Base-by-base conservation (phyloP, 352 stramenopile species). In the Blastocystis sp. region DNA sequence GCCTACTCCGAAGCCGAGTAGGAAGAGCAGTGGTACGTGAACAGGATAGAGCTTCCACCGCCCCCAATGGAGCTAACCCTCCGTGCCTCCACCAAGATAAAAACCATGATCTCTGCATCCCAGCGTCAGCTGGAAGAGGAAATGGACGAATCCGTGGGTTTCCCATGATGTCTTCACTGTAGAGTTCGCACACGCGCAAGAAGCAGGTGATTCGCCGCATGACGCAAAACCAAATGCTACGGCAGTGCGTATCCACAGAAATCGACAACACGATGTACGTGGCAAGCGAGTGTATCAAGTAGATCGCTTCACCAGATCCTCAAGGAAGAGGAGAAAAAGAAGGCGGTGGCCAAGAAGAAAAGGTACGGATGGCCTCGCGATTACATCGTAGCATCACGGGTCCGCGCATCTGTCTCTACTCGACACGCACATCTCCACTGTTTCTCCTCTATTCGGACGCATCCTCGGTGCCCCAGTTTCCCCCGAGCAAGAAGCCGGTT, bases 321-420 rank as follows among this genome's bases (percentile, higher is more conserved):
- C 14, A 61, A 64, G 42, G 69, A 81, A 81, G 69, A 81, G 48
- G 69, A 81, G 24, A 81, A 81, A 32, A 81, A 63, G 48, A 81
- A 81, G 27, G 24, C 40, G n/a, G 24, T 24, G 14, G 48, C 49
- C 0, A 81, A 81, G 48, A 63, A 64, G 46, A 81, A 81, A 61
- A 40, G 9, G 69, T 81, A 64, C 3, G 14, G 14, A 9, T 51
- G 21, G 21, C n/a, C 11, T 14, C 21, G 0, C 18, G 4, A 21
- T 21, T 81, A 29, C 61, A 27, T 4, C 53, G 11, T 57, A 81
- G 69, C 29, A 81, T 81, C 34, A 65, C 48, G 9, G 69, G 69
- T 9, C 61, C 61, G 40, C 69, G 69, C n/a, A 16, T 81, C 9
- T 81, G 69, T 51, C 34, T 63, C 9, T 29, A 63, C 16, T 81